Base-by-base conservation (phyloP, 345 rosid genomes). In the Gossypium herbaceum region DNA sequence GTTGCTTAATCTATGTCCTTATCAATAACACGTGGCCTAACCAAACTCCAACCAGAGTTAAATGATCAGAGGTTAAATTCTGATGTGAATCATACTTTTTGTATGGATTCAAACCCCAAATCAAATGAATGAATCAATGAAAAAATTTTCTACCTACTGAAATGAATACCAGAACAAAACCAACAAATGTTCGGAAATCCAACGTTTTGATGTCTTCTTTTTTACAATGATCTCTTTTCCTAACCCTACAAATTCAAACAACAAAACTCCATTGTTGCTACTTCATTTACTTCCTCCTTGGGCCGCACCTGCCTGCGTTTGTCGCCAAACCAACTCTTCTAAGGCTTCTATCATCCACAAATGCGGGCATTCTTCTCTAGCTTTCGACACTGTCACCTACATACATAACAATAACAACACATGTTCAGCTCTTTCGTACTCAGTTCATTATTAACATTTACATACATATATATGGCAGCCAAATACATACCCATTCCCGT, bases 281-380 rank as follows among this genome's bases (percentile, higher is more conserved):
- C 17, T 27, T 63, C 16, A 2, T 71, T 39, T 16, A 10, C 55
- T 60, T 43, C 27, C 52, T 47, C 9, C 43, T 47, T 19, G 1
- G 15, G 25, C 25, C 0, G 39, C 1, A 16, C 67, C 57, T 7
- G 64, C 67, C 64, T 11, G 64, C 12, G 24, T 44, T 2, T 75
- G 52, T 2, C 58, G 67, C 8, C 48, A 52, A 29, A 84, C 80
- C 3, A 88, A 79, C 1, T 64, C 89, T 47, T 86, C 89, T 55
- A 88, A 78, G 50, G 92, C 92, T 75, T 85, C 88, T 47, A 81
- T 81, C 92, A 88, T 88, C 92, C 92, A 88, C 76, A 44, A 50
- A 17, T 68, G 74, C 22, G 79, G 79, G 70, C 88, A 88, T 41
- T 84, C 75, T 80, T 84, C 85, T n/a, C 73, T 74, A 0, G 89